Percentiles rank a stretch among this genome's conserved stretches.
phyloP scores from a whole-genome alignment of 768 basidiomycete species.

The Termitomyces sp. region DNA sequence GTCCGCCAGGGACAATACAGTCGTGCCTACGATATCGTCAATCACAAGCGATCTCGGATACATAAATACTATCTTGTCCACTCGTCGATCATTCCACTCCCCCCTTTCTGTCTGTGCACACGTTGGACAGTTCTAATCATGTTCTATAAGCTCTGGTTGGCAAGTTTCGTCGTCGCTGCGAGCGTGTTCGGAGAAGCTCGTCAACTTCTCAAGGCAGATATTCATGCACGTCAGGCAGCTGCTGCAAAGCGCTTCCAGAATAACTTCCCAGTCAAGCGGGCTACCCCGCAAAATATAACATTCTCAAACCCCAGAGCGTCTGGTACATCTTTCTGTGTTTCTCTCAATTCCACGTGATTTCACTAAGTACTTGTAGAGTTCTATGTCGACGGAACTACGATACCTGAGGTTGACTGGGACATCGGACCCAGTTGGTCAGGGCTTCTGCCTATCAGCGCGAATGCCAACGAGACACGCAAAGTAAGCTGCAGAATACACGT shows the following conservation, averaged over 20 bases:
- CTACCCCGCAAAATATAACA: conserved; percentile 57
- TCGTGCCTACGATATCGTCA: too few relatives aligned
- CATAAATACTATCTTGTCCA: too few relatives aligned
- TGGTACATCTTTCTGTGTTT: conserved; percentile 33
- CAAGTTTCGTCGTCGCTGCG: conserved; percentile 14
- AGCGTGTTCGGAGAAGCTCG: conserved; percentile 21
- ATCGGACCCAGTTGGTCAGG: conserved; percentile 77
- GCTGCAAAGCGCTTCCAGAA: conserved; percentile 46
- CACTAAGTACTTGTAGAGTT: conserved; percentile 48
- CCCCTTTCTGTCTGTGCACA: too few relatives aligned
- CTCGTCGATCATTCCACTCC: too few relatives aligned
- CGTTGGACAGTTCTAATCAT: too few relatives aligned
- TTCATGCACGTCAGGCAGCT: conserved; percentile 41
- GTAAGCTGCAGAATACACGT: too few relatives aligned
- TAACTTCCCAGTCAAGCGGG: conserved; percentile 13
- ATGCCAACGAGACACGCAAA: conserved; percentile 66
- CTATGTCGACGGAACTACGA: conserved; percentile 60
- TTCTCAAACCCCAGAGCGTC: conserved; percentile 70
- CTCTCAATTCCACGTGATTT: not conserved
- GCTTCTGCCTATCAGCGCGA: conserved; percentile 64
- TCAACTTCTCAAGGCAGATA: conserved; percentile 36
- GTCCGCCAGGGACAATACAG: too few relatives aligned
- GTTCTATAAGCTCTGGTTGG: conserved; percentile 14
- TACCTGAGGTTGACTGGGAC: conserved; percentile 71
- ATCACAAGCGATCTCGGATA: too few relatives aligned